Evolutionary conservation across 208 protist genomes (phyloP).

Genomic region (Trypanosoma rangeli): DNA sequence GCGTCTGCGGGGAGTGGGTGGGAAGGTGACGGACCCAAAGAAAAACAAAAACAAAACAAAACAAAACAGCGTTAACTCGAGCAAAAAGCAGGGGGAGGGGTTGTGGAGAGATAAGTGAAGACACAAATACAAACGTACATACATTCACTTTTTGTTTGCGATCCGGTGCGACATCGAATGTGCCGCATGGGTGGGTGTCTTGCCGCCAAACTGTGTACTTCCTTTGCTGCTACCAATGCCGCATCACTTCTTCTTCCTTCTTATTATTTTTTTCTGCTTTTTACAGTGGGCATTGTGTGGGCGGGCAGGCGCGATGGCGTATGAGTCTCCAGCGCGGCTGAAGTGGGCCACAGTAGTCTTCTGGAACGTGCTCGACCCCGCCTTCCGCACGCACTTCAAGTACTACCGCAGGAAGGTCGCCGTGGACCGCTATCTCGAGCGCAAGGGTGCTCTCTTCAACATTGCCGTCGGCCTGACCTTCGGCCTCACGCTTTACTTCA

Average conservation of each 20-base stretch:
- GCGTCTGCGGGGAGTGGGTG: no score
- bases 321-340: constrained; percentile 47
- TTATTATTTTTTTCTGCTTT: neutral
- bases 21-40: no score
- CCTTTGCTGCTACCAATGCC: no score
- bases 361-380: constrained; percentile 73
- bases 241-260: neutral
- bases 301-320: constrained; percentile 29
- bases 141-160: no score
- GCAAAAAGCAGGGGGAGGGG: no score
- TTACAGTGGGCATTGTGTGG: neutral
- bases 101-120: no score
- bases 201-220: no score
- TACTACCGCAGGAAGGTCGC: constrained; percentile 75
- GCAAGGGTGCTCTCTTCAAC: constrained; percentile 64
- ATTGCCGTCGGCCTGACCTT: constrained; percentile 52
- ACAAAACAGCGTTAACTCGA: no score
- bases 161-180: no score
- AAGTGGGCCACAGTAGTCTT: constrained; percentile 84
- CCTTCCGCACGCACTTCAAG: constrained; percentile 60
- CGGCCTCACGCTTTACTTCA: constrained; percentile 69
- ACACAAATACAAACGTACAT: no score
- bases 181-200: no score
- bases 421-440: constrained; percentile 74
- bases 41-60: no score